Conservation (phyloP, 179 eudicot genomes). For the Silene noctiflora region DNA sequence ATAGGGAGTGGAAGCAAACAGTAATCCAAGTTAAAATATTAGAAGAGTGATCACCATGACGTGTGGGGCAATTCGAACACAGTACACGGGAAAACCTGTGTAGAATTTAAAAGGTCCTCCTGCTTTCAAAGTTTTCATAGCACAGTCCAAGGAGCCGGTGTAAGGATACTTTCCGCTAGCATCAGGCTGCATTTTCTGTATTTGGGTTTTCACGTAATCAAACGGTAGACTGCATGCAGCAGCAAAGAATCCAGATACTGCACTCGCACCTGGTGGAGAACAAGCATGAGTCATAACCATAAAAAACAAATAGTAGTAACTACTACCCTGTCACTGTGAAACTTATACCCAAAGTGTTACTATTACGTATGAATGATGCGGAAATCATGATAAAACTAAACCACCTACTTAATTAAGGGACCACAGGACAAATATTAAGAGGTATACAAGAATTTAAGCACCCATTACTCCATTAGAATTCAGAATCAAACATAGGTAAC, state of each 20-base stretch:
- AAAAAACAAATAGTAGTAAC: not conserved
- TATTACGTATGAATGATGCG: no score
- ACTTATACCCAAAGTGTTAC: no score
- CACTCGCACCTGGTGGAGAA: conserved; percentile 42
- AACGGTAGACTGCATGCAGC: conserved; percentile 56
- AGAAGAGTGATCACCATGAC: conserved; percentile 44
- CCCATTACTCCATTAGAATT: no score
- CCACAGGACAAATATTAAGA: no score
- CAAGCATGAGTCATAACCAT: conserved; percentile 9
- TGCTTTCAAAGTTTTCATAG: conserved; percentile 40
- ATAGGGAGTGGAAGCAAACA: not conserved
- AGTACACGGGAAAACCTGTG: conserved; percentile 58
- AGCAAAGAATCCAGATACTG: conserved; percentile 53
- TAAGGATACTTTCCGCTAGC: conserved; percentile 48
- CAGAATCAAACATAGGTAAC: no score
- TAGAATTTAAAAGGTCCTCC: conserved; percentile 53
- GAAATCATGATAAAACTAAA: no score
- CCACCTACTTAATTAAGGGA: no score
- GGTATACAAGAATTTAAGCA: no score
- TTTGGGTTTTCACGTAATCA: conserved; percentile 44
- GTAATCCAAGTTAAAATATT: not conserved
- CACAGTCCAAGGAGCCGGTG: conserved; percentile 50
- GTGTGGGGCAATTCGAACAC: conserved; percentile 56
- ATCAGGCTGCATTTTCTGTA: conserved; percentile 58
- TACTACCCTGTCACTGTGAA: no score